Base-by-base conservation (phyloP, 805 yeast species). In the Hagleromyces aurorensis region DNA sequence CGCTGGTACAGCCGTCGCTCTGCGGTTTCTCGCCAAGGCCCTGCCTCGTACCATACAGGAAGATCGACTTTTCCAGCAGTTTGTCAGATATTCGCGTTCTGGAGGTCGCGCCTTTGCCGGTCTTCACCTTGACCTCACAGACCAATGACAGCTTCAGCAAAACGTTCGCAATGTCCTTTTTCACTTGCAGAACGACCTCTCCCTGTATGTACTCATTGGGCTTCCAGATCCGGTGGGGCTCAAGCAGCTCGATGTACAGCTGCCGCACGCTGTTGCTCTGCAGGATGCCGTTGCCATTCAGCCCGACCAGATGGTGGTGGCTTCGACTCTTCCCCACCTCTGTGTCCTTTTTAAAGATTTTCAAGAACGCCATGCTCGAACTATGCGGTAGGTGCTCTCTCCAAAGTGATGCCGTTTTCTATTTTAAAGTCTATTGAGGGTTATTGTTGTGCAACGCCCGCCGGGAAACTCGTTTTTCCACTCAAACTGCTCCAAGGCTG, bases 191-290 rank as follows among this genome's bases (percentile, higher is more conserved):
- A 1, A 75, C 66, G 8, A 75, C 68, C 41, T 72, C 75, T 10
- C 93, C 93, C 1, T 65, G 56, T 3, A 83, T 68, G 40, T 67
- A 69, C 30, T 84, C 94, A 10, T 89, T 91, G 0, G 96, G 94
- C n/a, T 64, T 59, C 72, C 79, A 84, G 4, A 70, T 60, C 41
- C 72, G 70, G 52, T 83, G 94, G 1, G 94, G 87, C 32, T 78
- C 76, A 38, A 77, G 79, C 25, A 85, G 62, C 25, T 65, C 64
- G 27, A 85, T 75, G 53, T 75, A 80, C 55, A 83, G 78, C 41
- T 81, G 87, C 23, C 65, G 67, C 8, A 73, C 65, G 7, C 69
- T 57, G 25, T 57, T 62, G 19, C 29, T 30, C 19, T 29, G 27
- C n/a, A 36, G 33, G 21, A 34, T 19, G 13, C 37, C 29, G 12